A percentile compares a stretch with the other conserved stretches of the same genome.
phyloP scores from a whole-genome alignment of 1,139 yeast genomes.

The Pichia sp. region DNA sequence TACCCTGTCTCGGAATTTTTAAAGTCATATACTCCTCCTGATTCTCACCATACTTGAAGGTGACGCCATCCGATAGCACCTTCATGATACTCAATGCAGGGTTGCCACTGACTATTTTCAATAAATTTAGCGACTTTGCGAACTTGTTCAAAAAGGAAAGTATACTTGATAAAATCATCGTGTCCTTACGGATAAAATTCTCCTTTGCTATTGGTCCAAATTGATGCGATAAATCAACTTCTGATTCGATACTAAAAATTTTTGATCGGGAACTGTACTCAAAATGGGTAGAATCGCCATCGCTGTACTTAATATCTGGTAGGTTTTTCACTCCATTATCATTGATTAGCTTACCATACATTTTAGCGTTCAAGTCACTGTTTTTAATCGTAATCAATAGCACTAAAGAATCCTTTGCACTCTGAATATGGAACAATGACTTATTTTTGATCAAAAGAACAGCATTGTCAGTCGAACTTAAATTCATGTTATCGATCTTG shows the following conservation, averaged over 20 bases:
- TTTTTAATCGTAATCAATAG: conserved; percentile 25
- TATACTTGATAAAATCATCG: conserved; percentile 24
- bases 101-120: conserved; percentile 29
- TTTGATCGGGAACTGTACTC: conserved; percentile 25
- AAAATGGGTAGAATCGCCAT: conserved; percentile 25
- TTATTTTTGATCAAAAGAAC: conserved; percentile 29
- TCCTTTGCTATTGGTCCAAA: conserved; percentile 5
- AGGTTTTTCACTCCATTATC: conserved; percentile 24
- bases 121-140: conserved; percentile 26
- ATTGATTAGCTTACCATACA: conserved; percentile 30
- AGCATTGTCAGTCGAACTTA: conserved; percentile 19
- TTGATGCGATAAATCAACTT: conserved; percentile 25
- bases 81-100: conserved; percentile 24
- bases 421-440: conserved; percentile 29
- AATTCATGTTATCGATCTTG: conserved; percentile 10
- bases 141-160: conserved; percentile 26
- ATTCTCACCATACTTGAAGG: conserved; percentile 30
- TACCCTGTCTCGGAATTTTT: conserved; percentile 15
- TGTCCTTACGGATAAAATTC: background rate
- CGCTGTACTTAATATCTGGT: conserved; percentile 25
- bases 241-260: conserved; percentile 28
- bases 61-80: conserved; percentile 26
- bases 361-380: conserved; percentile 24
- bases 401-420: conserved; percentile 30
- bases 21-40: conserved; percentile 26